A percentile compares a stretch with the other conserved stretches of the same genome.
These are phyloP conservation scores for Emergomyces orientalis DNA, from an alignment of 2,329 filamentous ascomycete species.

Conservation along the genomic window DNA sequence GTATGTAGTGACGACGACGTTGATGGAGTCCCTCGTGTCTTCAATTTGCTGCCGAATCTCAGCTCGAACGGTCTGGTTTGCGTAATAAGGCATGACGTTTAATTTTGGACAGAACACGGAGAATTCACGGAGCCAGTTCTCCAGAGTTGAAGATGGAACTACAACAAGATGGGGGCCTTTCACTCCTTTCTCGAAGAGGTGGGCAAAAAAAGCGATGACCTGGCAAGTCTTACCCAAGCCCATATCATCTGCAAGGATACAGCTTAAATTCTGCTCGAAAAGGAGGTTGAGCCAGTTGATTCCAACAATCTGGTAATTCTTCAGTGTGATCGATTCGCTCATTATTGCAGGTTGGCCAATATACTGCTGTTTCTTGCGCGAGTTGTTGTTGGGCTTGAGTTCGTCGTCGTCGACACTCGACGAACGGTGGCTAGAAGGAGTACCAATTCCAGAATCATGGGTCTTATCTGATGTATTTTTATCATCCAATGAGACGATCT, in stretches of 20 bases:
- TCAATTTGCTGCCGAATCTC: constrained; percentile 59
- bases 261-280: constrained; percentile 68
- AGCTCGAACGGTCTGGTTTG: constrained; percentile 56
- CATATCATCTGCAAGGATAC: constrained; percentile 96
- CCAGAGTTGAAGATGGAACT: constrained; percentile 84
- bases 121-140: constrained; percentile 94
- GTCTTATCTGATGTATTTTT: constrained; percentile 31
- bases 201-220: constrained; percentile 82
- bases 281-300: constrained; percentile 89
- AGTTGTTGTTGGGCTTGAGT: constrained; percentile 23
- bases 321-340: constrained; percentile 66
- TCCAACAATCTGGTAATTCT: constrained; percentile 88
- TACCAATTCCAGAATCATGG: constrained; percentile 60
- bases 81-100: constrained; percentile 63
- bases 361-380: constrained; percentile 35
- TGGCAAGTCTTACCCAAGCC: constrained; percentile 92
- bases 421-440: constrained; percentile 42
- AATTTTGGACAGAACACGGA: constrained; percentile 72
- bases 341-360: constrained; percentile 67
- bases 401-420: constrained; percentile 41
- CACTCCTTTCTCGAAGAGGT: constrained; percentile 61
- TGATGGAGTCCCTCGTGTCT: constrained; percentile 54
- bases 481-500: constrained; percentile 47
- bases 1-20: constrained; percentile 65
- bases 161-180: constrained; percentile 74